Percentiles rank a stretch among this genome's conserved stretches.
These are phyloP conservation scores for Chlorella variabilis DNA, from an alignment of 163 green algal species.

Conservation along the genomic window DNA sequence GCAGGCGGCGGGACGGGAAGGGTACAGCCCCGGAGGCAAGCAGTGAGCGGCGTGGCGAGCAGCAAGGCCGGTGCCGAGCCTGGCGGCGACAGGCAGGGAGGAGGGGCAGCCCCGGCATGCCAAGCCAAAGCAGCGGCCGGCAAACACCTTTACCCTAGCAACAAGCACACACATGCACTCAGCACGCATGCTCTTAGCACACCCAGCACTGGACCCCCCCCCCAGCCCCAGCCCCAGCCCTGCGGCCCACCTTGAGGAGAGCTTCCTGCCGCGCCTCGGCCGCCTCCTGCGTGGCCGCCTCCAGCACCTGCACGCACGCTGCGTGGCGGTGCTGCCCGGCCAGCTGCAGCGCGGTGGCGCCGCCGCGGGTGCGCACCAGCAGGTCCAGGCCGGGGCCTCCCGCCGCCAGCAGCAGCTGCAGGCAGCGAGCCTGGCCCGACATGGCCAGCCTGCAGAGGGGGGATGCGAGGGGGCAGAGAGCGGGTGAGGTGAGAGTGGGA, in stretches of 20 bases:
- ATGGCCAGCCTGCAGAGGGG: constrained; percentile 6
- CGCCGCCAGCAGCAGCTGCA: constrained; percentile 16
- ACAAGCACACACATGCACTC: too few species aligned
- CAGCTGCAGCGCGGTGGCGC: constrained; percentile 44
- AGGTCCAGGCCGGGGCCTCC: constrained; percentile 5
- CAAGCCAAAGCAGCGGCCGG: too few species aligned
- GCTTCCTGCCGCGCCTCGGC: constrained; percentile 20
- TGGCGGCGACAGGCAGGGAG: too few species aligned
- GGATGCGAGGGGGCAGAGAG: not conserved
- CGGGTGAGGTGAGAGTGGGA: not conserved
- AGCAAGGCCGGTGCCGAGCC: too few species aligned
- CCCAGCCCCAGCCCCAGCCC: too few species aligned
- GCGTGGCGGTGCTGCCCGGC: constrained; percentile 1
- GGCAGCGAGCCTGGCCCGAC: not conserved
- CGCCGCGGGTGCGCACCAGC: constrained; percentile 29
- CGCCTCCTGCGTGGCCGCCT: constrained; percentile 29
- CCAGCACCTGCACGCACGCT: constrained; percentile 17
- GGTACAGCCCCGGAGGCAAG: too few species aligned
- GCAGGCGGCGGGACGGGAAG: not conserved
- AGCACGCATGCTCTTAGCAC: too few species aligned
- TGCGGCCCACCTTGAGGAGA: constrained; percentile 29
- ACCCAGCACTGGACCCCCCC: not conserved
- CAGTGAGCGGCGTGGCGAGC: too few species aligned
- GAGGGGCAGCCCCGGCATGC: too few species aligned
- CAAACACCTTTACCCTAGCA: too few species aligned